Evolutionary conservation across 2,329 filamentous ascomycete genomes (phyloP), one percentile per base, ranked within the genome.

Genomic region (Capronia americana): DNA sequence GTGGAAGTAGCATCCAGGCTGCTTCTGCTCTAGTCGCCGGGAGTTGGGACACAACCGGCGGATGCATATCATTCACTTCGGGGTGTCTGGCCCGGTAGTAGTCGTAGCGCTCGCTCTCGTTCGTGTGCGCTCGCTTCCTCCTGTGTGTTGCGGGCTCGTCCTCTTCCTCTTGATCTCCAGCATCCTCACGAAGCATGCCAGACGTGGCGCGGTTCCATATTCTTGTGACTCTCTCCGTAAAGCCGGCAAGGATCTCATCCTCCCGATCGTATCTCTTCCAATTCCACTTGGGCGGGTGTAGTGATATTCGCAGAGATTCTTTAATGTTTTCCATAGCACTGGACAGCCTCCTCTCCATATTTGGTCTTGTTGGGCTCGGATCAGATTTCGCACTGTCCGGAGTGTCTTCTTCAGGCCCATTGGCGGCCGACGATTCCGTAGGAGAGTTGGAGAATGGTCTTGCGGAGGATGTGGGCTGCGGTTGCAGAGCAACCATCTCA

Each of bases 1-100:
- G 92, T 1, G 93, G 93, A 75, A 96, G 92, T 59, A 96, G 82
- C 93, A 97, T 97, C 93, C 93, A 97, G 74, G 85, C 86, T 62
- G 91, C 90, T 66, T 91, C 92, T 62, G 88, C 87, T 74, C 82
- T 87, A 75, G 86, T 88, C 44, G 83, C 85, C 14, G 89, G 90
- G 64, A 87, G 90, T 78, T 88, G 92, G 77, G 87, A 92, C 67
- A 95, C 91, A 59, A 96, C 89, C 2, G 92, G 92, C 4, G 92
- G 92, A 75, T 96, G 92, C 65, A 93, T 86, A 68, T 96, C 92
- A 79, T 96, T 95, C 73, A 96, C 88, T 3, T 91, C 91, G 7
- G 90, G 92, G 73, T 89, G 89, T 61, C 76, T 74, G 5, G 86
- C 79, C 58, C 84, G 82, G 75, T 90, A 90, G 73, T 90, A 71